Conservation (phyloP, 1,284 basidiomycete genomes). For the Pseudozyma sp. region DNA sequence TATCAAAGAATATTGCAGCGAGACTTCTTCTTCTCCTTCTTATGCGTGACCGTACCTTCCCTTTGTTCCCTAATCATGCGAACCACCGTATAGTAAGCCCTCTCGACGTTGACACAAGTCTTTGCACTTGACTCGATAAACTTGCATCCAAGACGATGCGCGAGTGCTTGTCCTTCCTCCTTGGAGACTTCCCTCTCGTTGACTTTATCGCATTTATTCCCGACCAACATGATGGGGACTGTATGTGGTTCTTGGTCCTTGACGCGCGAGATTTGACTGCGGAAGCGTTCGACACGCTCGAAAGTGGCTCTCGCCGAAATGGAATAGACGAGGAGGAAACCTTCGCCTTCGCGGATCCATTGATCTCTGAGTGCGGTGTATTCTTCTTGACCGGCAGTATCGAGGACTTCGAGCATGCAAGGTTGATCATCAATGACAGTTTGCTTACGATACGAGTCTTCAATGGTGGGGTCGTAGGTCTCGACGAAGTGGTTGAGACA, state of each 20-base stretch:
- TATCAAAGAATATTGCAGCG: constrained; percentile 65
- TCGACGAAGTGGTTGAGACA: constrained; percentile 65
- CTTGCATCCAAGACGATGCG: constrained; percentile 67
- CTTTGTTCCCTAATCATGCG: constrained; percentile 64
- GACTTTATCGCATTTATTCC: constrained; percentile 86
- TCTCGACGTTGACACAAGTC: constrained; percentile 69
- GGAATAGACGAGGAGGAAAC: constrained; percentile 70
- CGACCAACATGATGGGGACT: constrained; percentile 83
- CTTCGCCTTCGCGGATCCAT: constrained; percentile 71
- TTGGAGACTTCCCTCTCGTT: constrained; percentile 80
- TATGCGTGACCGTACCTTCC: constrained; percentile 50
- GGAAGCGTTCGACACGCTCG: constrained; percentile 69
- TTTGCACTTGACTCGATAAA: constrained; percentile 70
- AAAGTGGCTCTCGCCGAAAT: constrained; percentile 70
- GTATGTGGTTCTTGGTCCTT: constrained; percentile 68
- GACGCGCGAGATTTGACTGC: constrained; percentile 67
- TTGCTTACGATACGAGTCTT: constrained; percentile 70
- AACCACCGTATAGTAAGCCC: constrained; percentile 69
- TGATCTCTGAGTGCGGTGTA: constrained; percentile 70
- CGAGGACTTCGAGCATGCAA: constrained; percentile 80
- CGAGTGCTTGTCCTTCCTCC: constrained; percentile 68
- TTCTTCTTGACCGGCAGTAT: constrained; percentile 85
- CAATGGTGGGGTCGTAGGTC: constrained; percentile 69
- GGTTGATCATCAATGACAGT: constrained; percentile 70
- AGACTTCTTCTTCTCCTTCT: constrained; percentile 65